Conservation (phyloP, 2,329 filamentous ascomycete species). For the Trichoderma sp. region DNA sequence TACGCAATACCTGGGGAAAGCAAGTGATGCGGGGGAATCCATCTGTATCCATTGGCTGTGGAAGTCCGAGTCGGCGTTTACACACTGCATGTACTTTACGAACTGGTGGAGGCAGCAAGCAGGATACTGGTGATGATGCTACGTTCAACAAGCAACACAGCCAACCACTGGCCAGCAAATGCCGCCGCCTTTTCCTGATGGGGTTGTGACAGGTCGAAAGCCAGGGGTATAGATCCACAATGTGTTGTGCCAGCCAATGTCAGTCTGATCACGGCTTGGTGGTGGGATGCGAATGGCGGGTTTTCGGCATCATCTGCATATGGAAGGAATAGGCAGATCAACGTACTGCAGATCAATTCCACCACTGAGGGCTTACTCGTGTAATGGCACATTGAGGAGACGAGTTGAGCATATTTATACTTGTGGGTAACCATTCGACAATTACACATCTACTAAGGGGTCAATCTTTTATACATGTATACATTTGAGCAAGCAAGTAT, state of each 20-base stretch:
- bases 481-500: background rate
- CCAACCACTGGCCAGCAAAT: background rate
- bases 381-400: background rate
- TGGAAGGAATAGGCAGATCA: background rate
- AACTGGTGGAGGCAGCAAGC: background rate
- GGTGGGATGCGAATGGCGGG: background rate
- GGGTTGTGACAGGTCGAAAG: background rate
- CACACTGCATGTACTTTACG: background rate
- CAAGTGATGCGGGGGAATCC: background rate
- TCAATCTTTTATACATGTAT: background rate
- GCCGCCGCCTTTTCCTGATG: background rate
- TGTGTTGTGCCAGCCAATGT: background rate
- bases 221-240: background rate
- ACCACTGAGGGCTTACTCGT: background rate
- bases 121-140: background rate
- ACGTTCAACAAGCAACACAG: background rate
- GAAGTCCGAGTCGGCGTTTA: background rate
- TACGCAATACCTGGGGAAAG: background rate
- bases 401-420: background rate
- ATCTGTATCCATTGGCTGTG: background rate
- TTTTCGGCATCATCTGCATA: background rate
- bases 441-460: background rate
- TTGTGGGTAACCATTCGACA: no score
- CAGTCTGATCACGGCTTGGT: background rate
- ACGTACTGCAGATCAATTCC: background rate